Percentiles rank a stretch among this genome's conserved stretches.
These are phyloP conservation scores for Alternaria triticimaculans DNA, from an alignment of 2,329 filamentous ascomycete species.

Conservation along the genomic window DNA sequence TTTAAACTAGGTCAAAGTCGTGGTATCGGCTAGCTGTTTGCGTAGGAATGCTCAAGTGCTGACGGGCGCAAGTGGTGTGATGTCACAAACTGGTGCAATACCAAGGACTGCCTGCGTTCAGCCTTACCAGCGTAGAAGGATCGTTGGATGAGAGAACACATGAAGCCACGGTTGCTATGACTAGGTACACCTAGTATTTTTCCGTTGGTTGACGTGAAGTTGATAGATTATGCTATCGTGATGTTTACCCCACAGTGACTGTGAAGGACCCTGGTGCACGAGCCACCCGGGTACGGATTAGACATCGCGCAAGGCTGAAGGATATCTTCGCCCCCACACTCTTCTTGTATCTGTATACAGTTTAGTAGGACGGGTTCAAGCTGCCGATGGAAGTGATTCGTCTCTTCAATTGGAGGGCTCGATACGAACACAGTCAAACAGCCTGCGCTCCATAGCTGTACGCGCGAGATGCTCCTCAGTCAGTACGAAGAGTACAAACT, in stretches of 20 bases:
- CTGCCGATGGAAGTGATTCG: too few relatives aligned
- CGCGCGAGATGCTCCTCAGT: too few relatives aligned
- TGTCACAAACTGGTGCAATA: neutral
- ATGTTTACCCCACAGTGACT: neutral
- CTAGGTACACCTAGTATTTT: neutral
- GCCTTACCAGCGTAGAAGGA: neutral
- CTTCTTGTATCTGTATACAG: neutral
- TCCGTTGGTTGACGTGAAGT: neutral
- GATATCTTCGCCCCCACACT: neutral
- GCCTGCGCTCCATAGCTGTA: too few relatives aligned
- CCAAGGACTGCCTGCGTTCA: neutral
- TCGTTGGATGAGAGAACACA: neutral
- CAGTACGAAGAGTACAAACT: too few relatives aligned
- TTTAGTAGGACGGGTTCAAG: too few relatives aligned
- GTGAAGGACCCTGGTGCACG: neutral
- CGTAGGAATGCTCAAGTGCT: neutral
- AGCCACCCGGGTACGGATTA: neutral
- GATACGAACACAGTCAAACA: too few relatives aligned
- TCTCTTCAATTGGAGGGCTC: too few relatives aligned
- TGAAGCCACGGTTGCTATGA: neutral
- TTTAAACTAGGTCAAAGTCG: neutral
- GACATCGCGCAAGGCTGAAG: neutral
- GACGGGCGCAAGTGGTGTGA: neutral
- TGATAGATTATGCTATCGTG: neutral
- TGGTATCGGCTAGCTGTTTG: neutral